Percentiles rank a stretch among this genome's conserved stretches.
phyloP scores from a whole-genome alignment of 2,329 filamentous ascomycete species.

The Penicillium sp. region DNA sequence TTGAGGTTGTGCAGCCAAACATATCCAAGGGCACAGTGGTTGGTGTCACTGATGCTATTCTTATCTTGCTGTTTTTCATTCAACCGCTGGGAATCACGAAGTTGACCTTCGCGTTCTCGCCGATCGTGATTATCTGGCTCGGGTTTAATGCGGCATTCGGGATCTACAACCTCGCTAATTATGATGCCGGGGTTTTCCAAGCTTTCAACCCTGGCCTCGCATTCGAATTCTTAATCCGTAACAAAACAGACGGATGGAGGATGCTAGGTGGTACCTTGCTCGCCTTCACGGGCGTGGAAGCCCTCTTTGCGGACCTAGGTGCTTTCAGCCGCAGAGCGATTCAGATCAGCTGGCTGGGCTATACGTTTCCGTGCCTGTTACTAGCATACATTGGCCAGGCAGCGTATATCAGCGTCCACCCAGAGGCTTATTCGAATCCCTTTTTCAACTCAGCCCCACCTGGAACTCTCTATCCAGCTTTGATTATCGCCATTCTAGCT shows the following conservation, averaged over 20 bases:
- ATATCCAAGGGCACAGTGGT: conserved; percentile 1
- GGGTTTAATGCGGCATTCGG: neutral
- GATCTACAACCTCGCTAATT: neutral
- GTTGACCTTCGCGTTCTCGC: neutral
- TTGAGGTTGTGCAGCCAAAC: neutral
- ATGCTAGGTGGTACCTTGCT: conserved; percentile 1
- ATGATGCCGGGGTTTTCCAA: neutral
- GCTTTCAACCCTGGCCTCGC: neutral
- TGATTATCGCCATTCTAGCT: neutral
- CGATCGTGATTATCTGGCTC: conserved; percentile 1
- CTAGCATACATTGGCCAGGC: neutral
- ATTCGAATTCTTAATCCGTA: neutral
- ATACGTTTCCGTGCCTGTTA: neutral
- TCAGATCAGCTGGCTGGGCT: neutral
- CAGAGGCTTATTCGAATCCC: neutral
- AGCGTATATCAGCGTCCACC: neutral
- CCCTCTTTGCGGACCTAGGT: conserved; percentile 4
- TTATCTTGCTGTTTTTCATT: neutral
- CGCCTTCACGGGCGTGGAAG: conserved; percentile 3
- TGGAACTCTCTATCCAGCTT: neutral
- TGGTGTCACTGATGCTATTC: neutral
- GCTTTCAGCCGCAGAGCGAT: neutral
- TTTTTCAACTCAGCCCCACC: neutral
- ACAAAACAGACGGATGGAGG: neutral
- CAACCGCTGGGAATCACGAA: conserved; percentile 1